Conservation (phyloP, 1,139 yeast genomes). For the Geotrichum siamense region DNA sequence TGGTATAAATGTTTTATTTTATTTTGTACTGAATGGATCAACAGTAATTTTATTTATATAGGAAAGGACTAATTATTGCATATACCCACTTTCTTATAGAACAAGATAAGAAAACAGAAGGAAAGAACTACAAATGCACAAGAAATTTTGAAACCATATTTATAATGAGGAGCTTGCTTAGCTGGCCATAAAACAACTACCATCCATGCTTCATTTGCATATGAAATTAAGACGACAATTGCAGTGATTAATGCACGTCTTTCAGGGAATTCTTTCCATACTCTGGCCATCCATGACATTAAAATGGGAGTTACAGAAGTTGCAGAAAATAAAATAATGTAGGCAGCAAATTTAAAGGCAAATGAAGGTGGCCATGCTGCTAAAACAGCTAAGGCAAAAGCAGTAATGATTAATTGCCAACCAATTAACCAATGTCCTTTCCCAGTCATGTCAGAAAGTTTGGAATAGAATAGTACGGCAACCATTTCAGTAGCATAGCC, state of each 20-base stretch:
- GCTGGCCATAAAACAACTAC: slow-evolving; percentile 10
- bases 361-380: slow-evolving; percentile 10
- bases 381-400: slow-evolving; percentile 6
- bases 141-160: slow-evolving; percentile 7
- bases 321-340: slow-evolving; percentile 6
- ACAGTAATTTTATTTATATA: no score
- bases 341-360: slow-evolving; percentile 8
- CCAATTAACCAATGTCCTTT: slow-evolving; percentile 5
- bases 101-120: not conserved
- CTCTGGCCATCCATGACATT: slow-evolving; percentile 13
- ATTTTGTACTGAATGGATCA: no score
- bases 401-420: slow-evolving; percentile 1
- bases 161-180: slow-evolving; percentile 10
- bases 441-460: slow-evolving; percentile 7
- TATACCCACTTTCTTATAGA: slow-evolving; percentile 4
- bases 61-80: no score
- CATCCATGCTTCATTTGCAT: slow-evolving; percentile 14
- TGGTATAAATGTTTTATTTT: no score
- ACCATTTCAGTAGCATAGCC: slow-evolving; percentile 9
- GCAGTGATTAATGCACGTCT: slow-evolving; percentile 10
- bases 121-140: slow-evolving; percentile 2
- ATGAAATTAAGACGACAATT: slow-evolving; percentile 5
- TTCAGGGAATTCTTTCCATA: slow-evolving; percentile 10
- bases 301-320: slow-evolving; percentile 9
- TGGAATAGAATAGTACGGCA: slow-evolving; percentile 4